Conservation (phyloP, 306 rosid species). For the Castanospermum australe region DNA sequence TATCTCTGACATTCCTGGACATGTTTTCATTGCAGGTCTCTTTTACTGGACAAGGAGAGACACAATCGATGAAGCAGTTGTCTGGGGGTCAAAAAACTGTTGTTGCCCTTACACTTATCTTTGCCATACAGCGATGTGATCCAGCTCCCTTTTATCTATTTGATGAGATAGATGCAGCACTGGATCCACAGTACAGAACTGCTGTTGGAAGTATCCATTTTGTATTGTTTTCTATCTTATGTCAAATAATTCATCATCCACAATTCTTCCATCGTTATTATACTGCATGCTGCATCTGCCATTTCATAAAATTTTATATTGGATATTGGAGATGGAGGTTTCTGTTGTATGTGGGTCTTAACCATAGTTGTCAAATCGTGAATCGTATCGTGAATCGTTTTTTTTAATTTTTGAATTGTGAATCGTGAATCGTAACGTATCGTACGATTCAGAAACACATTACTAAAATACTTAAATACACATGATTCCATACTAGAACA, state of each 20-base stretch:
- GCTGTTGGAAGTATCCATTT: slow-evolving; percentile 97
- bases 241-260: slow-evolving; percentile 14
- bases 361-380: too few species aligned
- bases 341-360: background rate
- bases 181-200: slow-evolving; percentile 97
- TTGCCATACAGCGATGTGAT: slow-evolving; percentile 99
- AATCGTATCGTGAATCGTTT: too few species aligned
- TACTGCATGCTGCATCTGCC: slow-evolving; percentile 11
- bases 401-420: too few species aligned
- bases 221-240: slow-evolving; percentile 1
- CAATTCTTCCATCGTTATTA: background rate
- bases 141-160: slow-evolving; percentile 98
- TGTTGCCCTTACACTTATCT: slow-evolving; percentile 95
- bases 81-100: slow-evolving; percentile 99
- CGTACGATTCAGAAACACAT: too few species aligned
- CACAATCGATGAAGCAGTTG: slow-evolving; percentile 98
- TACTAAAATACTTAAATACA: too few species aligned
- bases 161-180: slow-evolving; percentile 96
- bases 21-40: slow-evolving; percentile 68
- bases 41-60: slow-evolving; percentile 97
- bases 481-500: too few species aligned
- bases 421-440: too few species aligned
- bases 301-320: background rate
- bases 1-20: slow-evolving; percentile 25
- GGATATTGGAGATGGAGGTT: background rate